These are phyloP conservation scores for Blumeriella jaapii DNA, from an alignment of 2,329 filamentous ascomycete species.

Conservation along the genomic window DNA sequence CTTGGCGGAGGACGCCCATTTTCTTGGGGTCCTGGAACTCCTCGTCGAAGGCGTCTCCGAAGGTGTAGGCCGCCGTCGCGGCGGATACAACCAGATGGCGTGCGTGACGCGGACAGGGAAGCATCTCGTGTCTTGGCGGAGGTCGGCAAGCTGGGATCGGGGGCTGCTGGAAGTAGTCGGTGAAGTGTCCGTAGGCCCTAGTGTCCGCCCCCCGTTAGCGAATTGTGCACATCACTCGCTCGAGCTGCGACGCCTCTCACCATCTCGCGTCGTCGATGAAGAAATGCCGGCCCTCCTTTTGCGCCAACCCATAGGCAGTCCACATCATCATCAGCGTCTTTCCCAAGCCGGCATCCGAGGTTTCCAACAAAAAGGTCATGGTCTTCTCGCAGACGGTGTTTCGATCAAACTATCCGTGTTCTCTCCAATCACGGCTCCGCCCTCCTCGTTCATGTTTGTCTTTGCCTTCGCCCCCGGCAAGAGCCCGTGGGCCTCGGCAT, in stretches of 20 bases:
- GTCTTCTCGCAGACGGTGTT: conserved; percentile 53
- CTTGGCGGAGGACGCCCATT: conserved; percentile 39
- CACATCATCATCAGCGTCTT: conserved; percentile 68
- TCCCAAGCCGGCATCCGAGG: conserved; percentile 64
- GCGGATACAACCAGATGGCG: conserved; percentile 64
- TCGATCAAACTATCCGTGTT: conserved; percentile 33
- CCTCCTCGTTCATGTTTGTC: conserved; percentile 25
- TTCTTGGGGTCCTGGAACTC: conserved; percentile 39
- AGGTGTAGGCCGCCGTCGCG: conserved; percentile 52
- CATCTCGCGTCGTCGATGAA: conserved; percentile 79
- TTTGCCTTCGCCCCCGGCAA: conserved; percentile 34
- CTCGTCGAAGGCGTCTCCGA: conserved; percentile 47
- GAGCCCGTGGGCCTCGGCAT: conserved; percentile 55
- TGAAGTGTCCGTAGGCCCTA: conserved; percentile 65
- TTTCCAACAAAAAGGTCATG: conserved; percentile 69
- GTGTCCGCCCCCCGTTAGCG: conserved; percentile 1
- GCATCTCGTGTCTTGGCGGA: conserved; percentile 62
- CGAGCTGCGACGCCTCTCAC: conserved; percentile 25
- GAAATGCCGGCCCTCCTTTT: conserved; percentile 62
- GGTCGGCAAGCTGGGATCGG: conserved; percentile 55
- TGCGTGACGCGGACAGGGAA: conserved; percentile 69
- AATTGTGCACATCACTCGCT: not conserved
- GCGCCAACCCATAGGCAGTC: conserved; percentile 71
- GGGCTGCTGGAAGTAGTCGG: conserved; percentile 57
- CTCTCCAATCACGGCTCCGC: conserved; percentile 36